These are phyloP conservation scores for Plicaturopsis crispa DNA, from an alignment of 768 basidiomycete species.

Conservation along the genomic window DNA sequence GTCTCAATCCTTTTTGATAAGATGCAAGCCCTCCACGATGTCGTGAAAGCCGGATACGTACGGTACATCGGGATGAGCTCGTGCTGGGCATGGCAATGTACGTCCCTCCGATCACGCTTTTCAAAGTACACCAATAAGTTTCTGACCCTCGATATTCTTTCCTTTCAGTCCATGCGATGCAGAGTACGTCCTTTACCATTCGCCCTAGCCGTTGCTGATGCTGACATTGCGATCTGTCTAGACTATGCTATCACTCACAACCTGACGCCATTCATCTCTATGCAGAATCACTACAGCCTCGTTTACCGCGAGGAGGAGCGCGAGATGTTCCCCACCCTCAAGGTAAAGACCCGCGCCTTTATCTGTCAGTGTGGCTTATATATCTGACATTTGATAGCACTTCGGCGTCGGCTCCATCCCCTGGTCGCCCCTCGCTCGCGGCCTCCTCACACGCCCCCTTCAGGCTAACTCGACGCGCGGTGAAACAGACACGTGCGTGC, in stretches of 20 bases:
- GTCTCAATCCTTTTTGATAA: slow-evolving; percentile 3
- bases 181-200: slow-evolving; percentile 16
- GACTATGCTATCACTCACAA: slow-evolving; percentile 28
- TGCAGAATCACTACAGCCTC: slow-evolving; percentile 35
- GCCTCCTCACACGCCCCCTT: slow-evolving; percentile 18
- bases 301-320: slow-evolving; percentile 33
- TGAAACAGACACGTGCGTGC: slow-evolving; percentile 2
- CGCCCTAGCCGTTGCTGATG: background rate
- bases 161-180: slow-evolving; percentile 28
- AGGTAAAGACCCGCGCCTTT: slow-evolving; percentile 5
- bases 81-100: slow-evolving; percentile 33
- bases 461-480: background rate
- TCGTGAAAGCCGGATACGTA: slow-evolving; percentile 38
- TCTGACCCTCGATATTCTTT: background rate
- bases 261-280: slow-evolving; percentile 28
- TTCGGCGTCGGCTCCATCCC: slow-evolving; percentile 25
- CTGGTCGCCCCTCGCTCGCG: slow-evolving; percentile 25
- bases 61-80: slow-evolving; percentile 38
- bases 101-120: slow-evolving; percentile 3
- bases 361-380: background rate
- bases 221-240: slow-evolving; percentile 5
- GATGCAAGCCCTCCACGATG: slow-evolving; percentile 46
- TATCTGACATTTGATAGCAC: slow-evolving; percentile 7
- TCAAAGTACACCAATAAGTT: too few relatives aligned
- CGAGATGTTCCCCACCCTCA: slow-evolving; percentile 24